phyloP scores from a whole-genome alignment of 148 eudicot genomes.

The Hydrangea macrophylla region DNA sequence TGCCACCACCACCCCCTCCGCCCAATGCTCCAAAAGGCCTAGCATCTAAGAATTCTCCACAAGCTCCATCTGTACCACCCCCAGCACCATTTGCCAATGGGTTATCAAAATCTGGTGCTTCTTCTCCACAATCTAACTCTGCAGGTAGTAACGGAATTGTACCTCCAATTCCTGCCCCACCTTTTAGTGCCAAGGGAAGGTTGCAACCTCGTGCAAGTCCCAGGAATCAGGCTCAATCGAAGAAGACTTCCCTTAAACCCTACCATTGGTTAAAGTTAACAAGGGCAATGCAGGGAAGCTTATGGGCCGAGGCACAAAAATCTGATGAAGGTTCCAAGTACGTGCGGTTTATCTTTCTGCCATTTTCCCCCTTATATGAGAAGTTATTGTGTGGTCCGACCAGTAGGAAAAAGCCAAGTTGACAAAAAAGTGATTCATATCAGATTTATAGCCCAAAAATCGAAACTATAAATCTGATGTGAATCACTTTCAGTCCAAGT shows the following conservation, averaged over 20 bases:
- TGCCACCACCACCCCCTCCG: constrained; percentile 56
- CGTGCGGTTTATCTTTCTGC: background rate
- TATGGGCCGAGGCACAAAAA: constrained; percentile 93
- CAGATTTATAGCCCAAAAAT: too few relatives aligned
- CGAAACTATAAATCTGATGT: too few relatives aligned
- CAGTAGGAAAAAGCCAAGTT: too few relatives aligned
- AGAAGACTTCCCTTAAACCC: constrained; percentile 62
- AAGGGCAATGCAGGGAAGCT: constrained; percentile 79
- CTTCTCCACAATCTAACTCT: constrained; percentile 30
- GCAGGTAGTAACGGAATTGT: constrained; percentile 39
- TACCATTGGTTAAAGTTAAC: constrained; percentile 90
- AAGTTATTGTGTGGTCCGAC: too few relatives aligned
- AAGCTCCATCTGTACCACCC: constrained; percentile 56
- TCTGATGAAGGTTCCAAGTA: constrained; percentile 79
- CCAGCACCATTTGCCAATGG: constrained; percentile 47
- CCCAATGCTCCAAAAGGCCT: constrained; percentile 19
- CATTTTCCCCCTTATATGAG: too few relatives aligned
- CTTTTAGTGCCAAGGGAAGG: constrained; percentile 44
- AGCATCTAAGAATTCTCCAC: constrained; percentile 23
- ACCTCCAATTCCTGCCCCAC: constrained; percentile 71
- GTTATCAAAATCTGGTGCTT: constrained; percentile 28
- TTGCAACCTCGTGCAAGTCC: constrained; percentile 27
- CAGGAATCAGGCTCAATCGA: constrained; percentile 42
- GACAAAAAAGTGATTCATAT: too few relatives aligned
- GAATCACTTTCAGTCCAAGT: too few relatives aligned